Percentiles rank a stretch among this genome's conserved stretches.
These are phyloP conservation scores for Yamadazyma olivae DNA, from an alignment of 805 yeast species.

Conservation along the genomic window DNA sequence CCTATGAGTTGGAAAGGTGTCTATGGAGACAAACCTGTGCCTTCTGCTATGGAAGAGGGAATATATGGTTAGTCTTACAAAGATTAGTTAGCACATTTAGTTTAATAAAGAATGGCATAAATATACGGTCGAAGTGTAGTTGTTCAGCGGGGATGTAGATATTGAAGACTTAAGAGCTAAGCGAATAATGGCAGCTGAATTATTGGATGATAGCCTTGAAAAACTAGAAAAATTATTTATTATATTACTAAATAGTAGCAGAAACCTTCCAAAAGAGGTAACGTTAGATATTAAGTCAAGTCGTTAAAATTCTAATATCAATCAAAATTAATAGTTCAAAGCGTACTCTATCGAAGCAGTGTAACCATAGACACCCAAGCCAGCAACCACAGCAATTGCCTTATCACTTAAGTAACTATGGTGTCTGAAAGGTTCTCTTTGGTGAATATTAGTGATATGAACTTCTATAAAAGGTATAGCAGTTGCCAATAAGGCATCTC, in stretches of 20 bases:
- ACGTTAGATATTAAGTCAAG: too few species aligned
- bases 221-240: not conserved
- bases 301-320: too few species aligned
- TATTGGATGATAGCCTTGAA: not conserved
- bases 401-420: conserved; percentile 47
- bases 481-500: conserved; percentile 49
- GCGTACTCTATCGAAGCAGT: conserved; percentile 41
- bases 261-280: too few species aligned
- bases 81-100: too few species aligned
- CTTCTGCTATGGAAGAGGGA: conserved; percentile 73
- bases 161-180: not conserved
- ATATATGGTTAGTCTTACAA: conserved; percentile 60
- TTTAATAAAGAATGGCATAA: too few species aligned
- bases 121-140: too few species aligned
- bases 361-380: conserved; percentile 42
- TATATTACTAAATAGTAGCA: not conserved
- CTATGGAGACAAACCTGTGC: conserved; percentile 71
- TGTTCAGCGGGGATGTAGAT: not conserved
- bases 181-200: too few species aligned
- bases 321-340: conserved; percentile 32
- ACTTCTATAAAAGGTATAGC: conserved; percentile 49
- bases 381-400: conserved; percentile 45
- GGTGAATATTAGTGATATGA: conserved; percentile 51
- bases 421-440: conserved; percentile 50
- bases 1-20: conserved; percentile 86